phyloP scores from a whole-genome alignment of 192 early-diverging fungal species.

The Jimgerdemannia flammicorona region DNA sequence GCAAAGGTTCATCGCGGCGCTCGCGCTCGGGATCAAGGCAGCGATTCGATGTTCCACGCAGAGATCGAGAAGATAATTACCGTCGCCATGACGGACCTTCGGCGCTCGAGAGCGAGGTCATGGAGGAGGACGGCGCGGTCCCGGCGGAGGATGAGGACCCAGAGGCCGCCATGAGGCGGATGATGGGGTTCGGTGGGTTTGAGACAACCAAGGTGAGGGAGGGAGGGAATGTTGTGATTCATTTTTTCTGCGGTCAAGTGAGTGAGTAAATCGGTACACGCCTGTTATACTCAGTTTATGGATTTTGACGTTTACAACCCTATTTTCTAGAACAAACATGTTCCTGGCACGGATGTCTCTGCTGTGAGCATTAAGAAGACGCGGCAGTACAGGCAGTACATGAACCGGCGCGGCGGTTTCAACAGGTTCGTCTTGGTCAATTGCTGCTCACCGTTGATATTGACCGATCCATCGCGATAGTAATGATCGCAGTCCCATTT shows the following conservation, averaged over 20 bases:
- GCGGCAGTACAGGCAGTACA: slow-evolving; percentile 87
- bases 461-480: too few species aligned
- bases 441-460: neutral
- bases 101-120: neutral
- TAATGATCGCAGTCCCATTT: neutral
- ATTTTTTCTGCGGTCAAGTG: too few species aligned
- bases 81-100: neutral
- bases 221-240: neutral
- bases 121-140: slow-evolving; percentile 1
- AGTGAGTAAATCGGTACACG: too few species aligned
- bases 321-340: slow-evolving; percentile 55
- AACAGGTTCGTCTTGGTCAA: slow-evolving; percentile 39
- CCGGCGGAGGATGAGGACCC: slow-evolving; percentile 31
- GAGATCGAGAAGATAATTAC: neutral
- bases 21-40: neutral
- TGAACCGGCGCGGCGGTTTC: slow-evolving; percentile 91
- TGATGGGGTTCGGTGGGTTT: slow-evolving; percentile 91
- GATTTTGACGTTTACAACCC: too few species aligned
- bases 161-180: slow-evolving; percentile 54
- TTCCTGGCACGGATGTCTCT: slow-evolving; percentile 67
- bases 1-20: neutral
- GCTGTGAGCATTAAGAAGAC: slow-evolving; percentile 82
- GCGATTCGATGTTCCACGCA: neutral
- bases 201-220: slow-evolving; percentile 64
- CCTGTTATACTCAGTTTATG: too few species aligned